Percentiles rank a stretch among this genome's conserved stretches.
phyloP scores from a whole-genome alignment of 352 stramenopile genomes.

The Phytophthora syringae region DNA sequence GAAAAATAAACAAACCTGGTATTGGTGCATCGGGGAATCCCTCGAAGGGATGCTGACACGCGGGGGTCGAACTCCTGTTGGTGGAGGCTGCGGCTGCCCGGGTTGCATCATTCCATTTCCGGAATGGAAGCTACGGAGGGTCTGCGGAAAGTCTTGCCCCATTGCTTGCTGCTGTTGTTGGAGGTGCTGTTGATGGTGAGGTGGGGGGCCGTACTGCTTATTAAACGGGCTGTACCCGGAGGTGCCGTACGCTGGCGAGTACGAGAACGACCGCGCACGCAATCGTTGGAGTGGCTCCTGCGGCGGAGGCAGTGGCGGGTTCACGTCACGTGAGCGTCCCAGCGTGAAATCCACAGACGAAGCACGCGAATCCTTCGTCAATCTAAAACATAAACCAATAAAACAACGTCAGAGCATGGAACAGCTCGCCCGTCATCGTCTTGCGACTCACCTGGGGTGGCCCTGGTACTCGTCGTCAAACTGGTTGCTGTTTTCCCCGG shows the following conservation, averaged over 20 bases:
- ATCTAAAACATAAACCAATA: constrained; percentile 11
- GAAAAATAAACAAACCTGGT: constrained; percentile 50
- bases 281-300: constrained; percentile 71
- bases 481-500: constrained; percentile 43
- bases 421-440: neutral
- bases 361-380: constrained; percentile 73
- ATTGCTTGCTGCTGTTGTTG: constrained; percentile 38
- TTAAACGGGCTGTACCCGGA: constrained; percentile 61
- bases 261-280: constrained; percentile 82
- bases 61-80: constrained; percentile 53
- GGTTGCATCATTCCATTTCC: constrained; percentile 51
- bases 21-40: constrained; percentile 77
- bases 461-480: constrained; percentile 42
- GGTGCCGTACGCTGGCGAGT: constrained; percentile 63
- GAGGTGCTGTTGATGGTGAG: constrained; percentile 55
- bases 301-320: constrained; percentile 68
- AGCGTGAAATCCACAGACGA: constrained; percentile 84
- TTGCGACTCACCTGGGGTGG: constrained; percentile 31
- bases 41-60: constrained; percentile 72
- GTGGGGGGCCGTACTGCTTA: constrained; percentile 48
- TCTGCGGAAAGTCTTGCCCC: constrained; percentile 62
- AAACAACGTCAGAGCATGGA: neutral
- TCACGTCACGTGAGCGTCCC: constrained; percentile 52
- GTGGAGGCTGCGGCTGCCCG: constrained; percentile 39
- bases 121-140: constrained; percentile 61